Conservation (phyloP, 2,329 filamentous ascomycete genomes). For the Emergomyces africanus region DNA sequence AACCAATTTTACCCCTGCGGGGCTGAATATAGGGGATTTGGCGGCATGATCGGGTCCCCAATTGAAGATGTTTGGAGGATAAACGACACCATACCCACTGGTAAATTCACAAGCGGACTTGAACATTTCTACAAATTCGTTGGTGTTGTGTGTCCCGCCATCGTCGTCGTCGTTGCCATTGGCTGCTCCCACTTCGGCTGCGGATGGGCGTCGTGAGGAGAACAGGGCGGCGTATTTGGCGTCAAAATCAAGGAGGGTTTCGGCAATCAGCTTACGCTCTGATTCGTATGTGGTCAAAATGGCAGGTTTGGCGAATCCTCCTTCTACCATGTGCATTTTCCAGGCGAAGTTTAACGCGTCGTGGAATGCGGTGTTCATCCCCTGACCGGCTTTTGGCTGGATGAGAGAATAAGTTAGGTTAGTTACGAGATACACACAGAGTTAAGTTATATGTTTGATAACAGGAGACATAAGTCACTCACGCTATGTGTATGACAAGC, state of each 20-base stretch:
- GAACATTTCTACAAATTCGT: slow-evolving; percentile 79
- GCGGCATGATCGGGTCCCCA: slow-evolving; percentile 65
- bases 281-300: slow-evolving; percentile 75
- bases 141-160: slow-evolving; percentile 26
- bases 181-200: slow-evolving; percentile 58
- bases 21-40: slow-evolving; percentile 56
- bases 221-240: slow-evolving; percentile 83
- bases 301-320: slow-evolving; percentile 61
- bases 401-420: slow-evolving; percentile 7
- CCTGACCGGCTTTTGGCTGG: slow-evolving; percentile 50
- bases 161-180: slow-evolving; percentile 19
- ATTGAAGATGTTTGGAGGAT: slow-evolving; percentile 70
- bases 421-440: not conserved
- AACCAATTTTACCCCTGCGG: slow-evolving; percentile 50
- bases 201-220: slow-evolving; percentile 61
- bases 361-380: slow-evolving; percentile 49
- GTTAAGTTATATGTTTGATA: not conserved
- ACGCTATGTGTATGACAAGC: slow-evolving; percentile 50
- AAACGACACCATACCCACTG: slow-evolving; percentile 79
- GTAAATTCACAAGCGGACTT: slow-evolving; percentile 89
- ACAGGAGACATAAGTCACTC: slow-evolving; percentile 8
- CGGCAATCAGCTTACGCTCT: slow-evolving; percentile 73
- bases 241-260: slow-evolving; percentile 75
- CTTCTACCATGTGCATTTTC: slow-evolving; percentile 89
- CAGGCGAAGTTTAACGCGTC: slow-evolving; percentile 78